phyloP scores from a whole-genome alignment of 208 protist genomes.

The Tritrichomonas foetus region DNA sequence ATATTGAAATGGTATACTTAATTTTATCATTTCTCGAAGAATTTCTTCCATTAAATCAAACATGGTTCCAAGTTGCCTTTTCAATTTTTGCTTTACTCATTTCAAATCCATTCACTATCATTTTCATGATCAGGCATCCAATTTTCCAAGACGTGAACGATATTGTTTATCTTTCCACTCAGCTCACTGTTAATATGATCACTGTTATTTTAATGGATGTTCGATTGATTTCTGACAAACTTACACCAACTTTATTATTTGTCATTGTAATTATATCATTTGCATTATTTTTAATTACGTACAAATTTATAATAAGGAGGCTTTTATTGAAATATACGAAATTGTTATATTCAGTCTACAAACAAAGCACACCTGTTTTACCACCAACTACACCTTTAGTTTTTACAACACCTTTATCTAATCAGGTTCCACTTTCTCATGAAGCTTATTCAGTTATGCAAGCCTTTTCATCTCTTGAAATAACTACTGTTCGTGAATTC shows the following conservation, averaged over 20 bases:
- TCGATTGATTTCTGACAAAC: background rate
- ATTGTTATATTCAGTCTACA: background rate
- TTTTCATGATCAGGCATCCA: background rate
- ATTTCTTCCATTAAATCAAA: background rate
- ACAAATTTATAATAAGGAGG: background rate
- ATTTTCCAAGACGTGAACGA: background rate
- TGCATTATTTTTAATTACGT: background rate
- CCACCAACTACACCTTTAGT: background rate
- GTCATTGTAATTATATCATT: background rate
- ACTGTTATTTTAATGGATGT: background rate
- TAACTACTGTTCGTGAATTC: background rate
- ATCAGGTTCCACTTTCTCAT: background rate
- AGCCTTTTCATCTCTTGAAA: background rate
- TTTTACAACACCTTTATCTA: background rate
- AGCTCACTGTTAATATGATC: background rate
- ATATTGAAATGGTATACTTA: background rate
- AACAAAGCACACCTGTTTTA: background rate
- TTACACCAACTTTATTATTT: background rate
- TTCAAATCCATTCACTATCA: background rate
- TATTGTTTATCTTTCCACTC: background rate
- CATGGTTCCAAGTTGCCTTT: background rate
- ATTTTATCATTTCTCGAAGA: background rate
- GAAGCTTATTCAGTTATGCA: conserved; percentile 5
- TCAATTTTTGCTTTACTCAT: background rate
- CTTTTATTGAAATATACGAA: background rate